phyloP scores from a whole-genome alignment of 176 grass and related monocot genomes.

The Carex kokanica region DNA sequence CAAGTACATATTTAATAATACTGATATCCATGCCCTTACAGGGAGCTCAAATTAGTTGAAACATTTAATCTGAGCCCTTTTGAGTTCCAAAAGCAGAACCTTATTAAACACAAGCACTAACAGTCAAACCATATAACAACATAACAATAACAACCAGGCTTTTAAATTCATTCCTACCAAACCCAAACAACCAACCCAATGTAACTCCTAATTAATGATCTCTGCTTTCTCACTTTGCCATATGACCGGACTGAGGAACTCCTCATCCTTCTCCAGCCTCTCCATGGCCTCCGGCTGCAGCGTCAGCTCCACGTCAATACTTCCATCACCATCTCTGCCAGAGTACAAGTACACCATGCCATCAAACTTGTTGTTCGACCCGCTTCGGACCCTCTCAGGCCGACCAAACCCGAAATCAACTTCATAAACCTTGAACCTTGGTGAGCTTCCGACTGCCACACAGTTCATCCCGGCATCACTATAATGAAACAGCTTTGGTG shows the following conservation, averaged over 20 bases:
- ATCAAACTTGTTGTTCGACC: constrained; percentile 90
- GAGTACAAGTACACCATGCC: constrained; percentile 98
- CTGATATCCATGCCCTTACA: neutral
- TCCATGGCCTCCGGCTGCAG: constrained; percentile 75
- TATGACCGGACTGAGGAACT: constrained; percentile 39
- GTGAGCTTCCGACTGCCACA: constrained; percentile 91
- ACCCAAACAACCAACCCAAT: constrained; percentile 11
- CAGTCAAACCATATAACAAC: constrained; percentile 9
- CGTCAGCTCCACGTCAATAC: constrained; percentile 88
- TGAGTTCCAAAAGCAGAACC: neutral
- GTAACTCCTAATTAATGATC: neutral
- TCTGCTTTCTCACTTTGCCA: constrained; percentile 5
- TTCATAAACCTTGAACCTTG: constrained; percentile 87
- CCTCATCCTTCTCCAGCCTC: constrained; percentile 54
- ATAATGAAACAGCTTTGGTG: constrained; percentile 91
- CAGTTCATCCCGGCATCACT: constrained; percentile 89
- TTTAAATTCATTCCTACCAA: constrained; percentile 24
- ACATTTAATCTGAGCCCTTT: neutral
- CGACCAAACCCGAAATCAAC: constrained; percentile 86
- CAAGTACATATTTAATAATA: neutral
- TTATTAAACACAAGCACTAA: constrained; percentile 16
- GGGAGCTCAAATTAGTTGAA: neutral
- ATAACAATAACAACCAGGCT: neutral
- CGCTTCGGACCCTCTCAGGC: constrained; percentile 84
- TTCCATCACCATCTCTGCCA: constrained; percentile 49